Base-by-base conservation (phyloP, 2,329 filamentous ascomycete species). In the Claviceps fusiformis region DNA sequence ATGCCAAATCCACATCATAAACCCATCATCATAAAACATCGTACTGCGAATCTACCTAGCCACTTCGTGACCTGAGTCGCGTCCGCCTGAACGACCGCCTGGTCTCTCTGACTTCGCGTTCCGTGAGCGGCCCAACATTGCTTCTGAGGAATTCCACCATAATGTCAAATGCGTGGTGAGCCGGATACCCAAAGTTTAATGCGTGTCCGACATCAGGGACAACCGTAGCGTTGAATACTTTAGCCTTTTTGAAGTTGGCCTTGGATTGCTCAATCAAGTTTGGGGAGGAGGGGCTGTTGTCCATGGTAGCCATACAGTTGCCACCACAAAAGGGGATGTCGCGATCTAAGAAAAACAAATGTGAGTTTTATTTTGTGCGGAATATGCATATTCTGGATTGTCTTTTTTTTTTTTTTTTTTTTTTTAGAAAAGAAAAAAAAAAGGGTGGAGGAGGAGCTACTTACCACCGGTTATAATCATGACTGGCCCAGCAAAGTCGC, bases 291-390 rank as follows among this genome's bases (percentile, higher is more conserved):
- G 67, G 59, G 7, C 67, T 61, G 1, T 71, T 64, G 45, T 65
- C 59, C 15, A 67, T 70, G 0, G 74, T 78, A 24, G 66, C 69
- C 3, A 70, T 62, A 67, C 81, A 85, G 65, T 85, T 76, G 31
- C 80, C 79, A 3, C 81, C 82, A 57, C 83, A 86, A 65, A 81
- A 85, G 6, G 78, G 75, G 11, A 77, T 56, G 51, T 82, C 76
- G 13, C 65, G 64, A 24, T 73, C 73, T 75, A 11, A n/a, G 29
- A 17, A 19, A 10, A 35, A 49, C 9, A 15, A 3, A 49, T 19
- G 19, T 19, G 19, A 19, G 19, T 19, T 19, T 19, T 1, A 19
- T 19, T 19, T 19, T 19, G 19, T 19, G 19, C 19, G 19, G 19
- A 19, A 19, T 19, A 19, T 19, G 19, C 11, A 46, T 27, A 3